These are phyloP conservation scores for Pleoardoris graminearum DNA, from an alignment of 2,329 filamentous ascomycete species.

Conservation along the genomic window DNA sequence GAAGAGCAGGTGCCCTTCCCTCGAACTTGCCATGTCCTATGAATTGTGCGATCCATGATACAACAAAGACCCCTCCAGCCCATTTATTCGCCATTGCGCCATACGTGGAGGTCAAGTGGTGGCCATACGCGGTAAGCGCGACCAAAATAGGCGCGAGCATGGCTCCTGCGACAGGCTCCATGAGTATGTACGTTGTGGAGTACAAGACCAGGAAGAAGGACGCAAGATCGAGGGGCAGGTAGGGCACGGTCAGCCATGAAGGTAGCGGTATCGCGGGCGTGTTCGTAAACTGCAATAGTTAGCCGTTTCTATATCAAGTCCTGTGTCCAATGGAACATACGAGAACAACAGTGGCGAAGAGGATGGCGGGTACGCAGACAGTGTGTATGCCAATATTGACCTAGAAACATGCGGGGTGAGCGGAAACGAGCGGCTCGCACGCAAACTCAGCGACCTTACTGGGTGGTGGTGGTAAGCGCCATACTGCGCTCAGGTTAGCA, in stretches of 20 bases:
- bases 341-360: constrained; percentile 71
- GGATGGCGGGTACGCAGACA: constrained; percentile 74
- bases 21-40: constrained; percentile 89
- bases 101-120: constrained; percentile 70
- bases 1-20: constrained; percentile 79
- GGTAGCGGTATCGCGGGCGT: constrained; percentile 59
- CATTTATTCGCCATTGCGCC: constrained; percentile 63
- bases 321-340: constrained; percentile 53
- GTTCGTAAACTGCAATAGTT: constrained; percentile 57
- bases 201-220: constrained; percentile 66
- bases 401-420: constrained; percentile 46
- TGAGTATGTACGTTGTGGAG: constrained; percentile 79
- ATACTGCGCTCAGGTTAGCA: constrained; percentile 60
- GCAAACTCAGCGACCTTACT: constrained; percentile 46
- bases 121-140: constrained; percentile 71
- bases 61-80: constrained; percentile 69
- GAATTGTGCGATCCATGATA: constrained; percentile 87
- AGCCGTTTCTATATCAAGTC: constrained; percentile 5
- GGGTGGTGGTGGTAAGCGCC: constrained; percentile 80
- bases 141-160: constrained; percentile 76
- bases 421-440: constrained; percentile 20
- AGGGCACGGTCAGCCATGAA: constrained; percentile 56
- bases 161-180: constrained; percentile 90
- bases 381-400: constrained; percentile 80
- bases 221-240: constrained; percentile 63